phyloP scores from a whole-genome alignment of 164 flowering plant species.

The Vitis cinerea region DNA sequence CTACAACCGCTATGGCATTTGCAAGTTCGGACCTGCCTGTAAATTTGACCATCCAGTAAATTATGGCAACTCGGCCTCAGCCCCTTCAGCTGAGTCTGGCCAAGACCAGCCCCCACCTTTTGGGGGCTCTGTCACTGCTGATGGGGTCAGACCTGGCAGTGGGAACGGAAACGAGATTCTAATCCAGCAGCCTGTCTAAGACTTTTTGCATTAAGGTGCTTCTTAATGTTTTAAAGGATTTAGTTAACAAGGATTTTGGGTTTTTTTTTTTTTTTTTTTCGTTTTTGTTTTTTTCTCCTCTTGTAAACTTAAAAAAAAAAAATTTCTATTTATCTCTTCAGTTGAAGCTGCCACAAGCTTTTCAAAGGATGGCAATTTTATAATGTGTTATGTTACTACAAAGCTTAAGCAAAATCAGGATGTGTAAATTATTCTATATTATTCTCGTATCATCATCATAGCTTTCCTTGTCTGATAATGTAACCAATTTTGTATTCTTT shows the following conservation, averaged over 20 bases:
- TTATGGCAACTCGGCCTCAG: slow-evolving; percentile 8
- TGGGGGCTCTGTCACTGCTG: slow-evolving; percentile 11
- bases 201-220: slow-evolving; percentile 5
- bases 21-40: slow-evolving; percentile 85
- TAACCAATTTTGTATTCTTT: too few relatives aligned
- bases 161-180: slow-evolving; percentile 22
- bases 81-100: slow-evolving; percentile 18
- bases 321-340: slow-evolving; percentile 1
- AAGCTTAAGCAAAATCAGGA: slow-evolving; percentile 4
- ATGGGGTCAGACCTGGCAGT: slow-evolving; percentile 14
- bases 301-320: too few relatives aligned
- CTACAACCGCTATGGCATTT: slow-evolving; percentile 73
- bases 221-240: not conserved
- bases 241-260: not conserved
- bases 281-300: not conserved
- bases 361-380: slow-evolving; percentile 20
- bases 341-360: slow-evolving; percentile 20
- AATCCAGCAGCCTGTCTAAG: slow-evolving; percentile 25
- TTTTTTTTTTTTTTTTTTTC: not conserved
- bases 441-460: not conserved
- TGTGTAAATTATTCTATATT: slow-evolving; percentile 20
- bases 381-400: slow-evolving; percentile 10
- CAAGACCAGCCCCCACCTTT: slow-evolving; percentile 18
- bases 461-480: too few relatives aligned
- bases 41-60: slow-evolving; percentile 64